Conservation (phyloP, 2,329 filamentous ascomycete species). For the Pseudogymnoascus sp. region DNA sequence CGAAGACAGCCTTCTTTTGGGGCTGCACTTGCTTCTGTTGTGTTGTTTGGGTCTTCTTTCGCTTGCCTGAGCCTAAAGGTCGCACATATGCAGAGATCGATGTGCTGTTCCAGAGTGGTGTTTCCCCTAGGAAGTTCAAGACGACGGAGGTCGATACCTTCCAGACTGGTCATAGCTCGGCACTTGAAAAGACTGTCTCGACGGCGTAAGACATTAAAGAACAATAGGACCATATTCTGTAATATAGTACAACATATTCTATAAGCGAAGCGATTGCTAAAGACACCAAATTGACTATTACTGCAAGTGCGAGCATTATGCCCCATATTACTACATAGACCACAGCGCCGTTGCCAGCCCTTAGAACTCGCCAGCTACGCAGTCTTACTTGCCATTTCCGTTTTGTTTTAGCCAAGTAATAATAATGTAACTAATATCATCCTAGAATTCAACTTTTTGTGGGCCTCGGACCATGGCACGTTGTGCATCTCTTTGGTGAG, state of each 20-base stretch:
- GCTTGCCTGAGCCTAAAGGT: constrained; percentile 37
- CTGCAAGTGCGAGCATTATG: background rate
- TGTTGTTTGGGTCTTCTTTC: constrained; percentile 33
- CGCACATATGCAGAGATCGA: constrained; percentile 41
- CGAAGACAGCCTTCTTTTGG: constrained; percentile 36
- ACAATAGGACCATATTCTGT: background rate
- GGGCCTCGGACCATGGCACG: constrained; percentile 51
- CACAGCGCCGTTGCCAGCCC: background rate
- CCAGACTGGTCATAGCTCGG: background rate
- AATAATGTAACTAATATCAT: constrained; percentile 39
- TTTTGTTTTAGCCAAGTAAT: background rate
- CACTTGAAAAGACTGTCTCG: background rate
- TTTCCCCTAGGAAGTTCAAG: constrained; percentile 26
- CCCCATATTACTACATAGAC: background rate
- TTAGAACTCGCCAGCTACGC: background rate
- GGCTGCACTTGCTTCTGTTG: constrained; percentile 33
- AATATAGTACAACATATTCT: background rate
- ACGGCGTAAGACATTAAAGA: background rate
- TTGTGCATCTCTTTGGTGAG: constrained; percentile 42
- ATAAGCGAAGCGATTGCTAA: background rate
- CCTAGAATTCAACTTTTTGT: constrained; percentile 58
- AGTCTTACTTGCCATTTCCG: background rate
- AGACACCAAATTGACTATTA: background rate
- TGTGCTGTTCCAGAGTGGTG: constrained; percentile 34
- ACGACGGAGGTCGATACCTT: background rate